Base-by-base conservation (phyloP, 1,284 basidiomycete genomes). In the Polyporus tsugae region DNA sequence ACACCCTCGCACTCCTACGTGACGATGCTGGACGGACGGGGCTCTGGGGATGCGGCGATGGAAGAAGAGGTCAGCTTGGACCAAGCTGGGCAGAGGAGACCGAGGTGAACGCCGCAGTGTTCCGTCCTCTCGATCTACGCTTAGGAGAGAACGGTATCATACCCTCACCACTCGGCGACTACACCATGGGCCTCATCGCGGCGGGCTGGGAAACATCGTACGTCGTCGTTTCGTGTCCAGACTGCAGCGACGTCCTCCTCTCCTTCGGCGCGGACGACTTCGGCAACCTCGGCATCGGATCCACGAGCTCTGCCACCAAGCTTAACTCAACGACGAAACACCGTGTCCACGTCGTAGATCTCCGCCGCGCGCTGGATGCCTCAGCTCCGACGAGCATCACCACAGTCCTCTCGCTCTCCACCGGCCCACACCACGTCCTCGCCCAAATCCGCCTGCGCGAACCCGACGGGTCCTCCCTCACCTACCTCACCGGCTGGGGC, bases 121-220 rank as follows among this genome's bases (percentile, higher is more conserved):
- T 93, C 75, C 78, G 76, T 63, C 83, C 76, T 13, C 79, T 93
- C 55, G 73, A 81, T 57, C 74, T 89, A 6, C 74, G 79, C 5
- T 69, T 84, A 13, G 74, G 78, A 15, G 72, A 76, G 46, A 65
- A 77, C 11, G 79, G 77, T 2, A 7, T 9, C 9, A 7, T 9
- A 17, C 17, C 6, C 1, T 19, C 44, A 6, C 4, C 0, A 19
- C 10, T 15, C 6, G 67, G 70, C 7, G 81, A 75, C 4, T 86
- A 86, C 74, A 67, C 73, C 19, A 78, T 81, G 58, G 82, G 81
- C 61, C 67, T 80, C 15, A 79, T 95, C 52, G 88, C 89, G 6
- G 87, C 91, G 1, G 86, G 89, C 35, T 97, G 95, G 95, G 93
- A 96, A 77, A 94, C 94, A 7, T 90, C 89, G 61, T 95, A 92